Evolutionary conservation across 2,329 filamentous ascomycete species (phyloP).

Genomic region (Aspergillus transmontanensis): DNA sequence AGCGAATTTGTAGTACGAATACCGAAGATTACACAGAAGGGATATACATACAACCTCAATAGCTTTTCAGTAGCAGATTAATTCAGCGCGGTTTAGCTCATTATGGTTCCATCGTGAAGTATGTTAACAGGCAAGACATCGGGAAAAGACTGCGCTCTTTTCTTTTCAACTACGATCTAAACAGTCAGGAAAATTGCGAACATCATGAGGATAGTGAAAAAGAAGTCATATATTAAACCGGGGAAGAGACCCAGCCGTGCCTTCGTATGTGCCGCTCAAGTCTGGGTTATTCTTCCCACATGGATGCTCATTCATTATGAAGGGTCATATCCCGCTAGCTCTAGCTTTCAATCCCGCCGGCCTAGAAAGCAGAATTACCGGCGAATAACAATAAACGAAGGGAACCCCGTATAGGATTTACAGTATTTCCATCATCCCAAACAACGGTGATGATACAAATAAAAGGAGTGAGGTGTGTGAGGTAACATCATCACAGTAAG

Average conservation of each 20-base stretch:
- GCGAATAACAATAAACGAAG: constrained; percentile 5
- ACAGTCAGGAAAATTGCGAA: background rate
- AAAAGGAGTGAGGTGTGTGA: constrained; percentile 14
- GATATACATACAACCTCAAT: background rate
- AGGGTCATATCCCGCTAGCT: background rate
- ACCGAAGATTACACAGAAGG: too few species aligned
- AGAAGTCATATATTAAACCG: background rate
- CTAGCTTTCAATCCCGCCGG: background rate
- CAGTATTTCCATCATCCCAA: constrained; percentile 7
- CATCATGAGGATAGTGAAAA: background rate
- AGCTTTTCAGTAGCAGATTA: background rate
- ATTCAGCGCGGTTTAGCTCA: background rate
- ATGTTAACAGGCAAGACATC: background rate
- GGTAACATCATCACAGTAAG: constrained; percentile 5
- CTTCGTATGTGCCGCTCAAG: background rate
- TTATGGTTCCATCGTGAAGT: background rate
- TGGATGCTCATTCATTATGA: constrained; percentile 7
- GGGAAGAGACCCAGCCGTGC: background rate
- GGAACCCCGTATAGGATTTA: constrained; percentile 6
- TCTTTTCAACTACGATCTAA: background rate
- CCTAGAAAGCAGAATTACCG: constrained; percentile 1
- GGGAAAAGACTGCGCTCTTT: background rate
- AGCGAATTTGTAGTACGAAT: too few species aligned
- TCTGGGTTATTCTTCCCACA: background rate
- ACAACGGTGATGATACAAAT: constrained; percentile 9